Percentiles rank a stretch among this genome's conserved stretches.
Conservation (phyloP, 179 eudicot species). For the Silene vulgaris region DNA sequence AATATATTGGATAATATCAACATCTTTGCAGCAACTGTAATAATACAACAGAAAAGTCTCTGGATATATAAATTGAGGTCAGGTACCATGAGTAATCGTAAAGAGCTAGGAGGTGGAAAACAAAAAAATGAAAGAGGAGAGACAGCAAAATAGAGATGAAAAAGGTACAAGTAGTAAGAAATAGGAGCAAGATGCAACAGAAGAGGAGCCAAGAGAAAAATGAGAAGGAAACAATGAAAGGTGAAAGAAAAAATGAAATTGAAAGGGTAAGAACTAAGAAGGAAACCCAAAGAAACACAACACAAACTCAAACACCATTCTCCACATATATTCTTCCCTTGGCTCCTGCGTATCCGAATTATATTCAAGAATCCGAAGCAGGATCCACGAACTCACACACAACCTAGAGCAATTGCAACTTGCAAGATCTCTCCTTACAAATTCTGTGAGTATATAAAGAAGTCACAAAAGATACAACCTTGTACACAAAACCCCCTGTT, state of each 20-base stretch:
- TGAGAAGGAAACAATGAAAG: not conserved
- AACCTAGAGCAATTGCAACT: too few relatives aligned
- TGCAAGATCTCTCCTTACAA: too few relatives aligned
- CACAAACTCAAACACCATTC: too few relatives aligned
- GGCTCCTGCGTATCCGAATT: too few relatives aligned
- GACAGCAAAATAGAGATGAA: not conserved
- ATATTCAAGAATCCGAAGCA: too few relatives aligned
- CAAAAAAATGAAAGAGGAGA: not conserved
- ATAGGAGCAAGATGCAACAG: not conserved
- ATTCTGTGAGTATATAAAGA: too few relatives aligned
- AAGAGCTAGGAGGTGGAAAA: not conserved
- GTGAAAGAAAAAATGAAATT: not conserved
- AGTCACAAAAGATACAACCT: too few relatives aligned
- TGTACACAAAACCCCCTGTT: too few relatives aligned
- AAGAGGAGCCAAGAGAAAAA: not conserved
- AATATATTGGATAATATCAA: slow-evolving; percentile 7
- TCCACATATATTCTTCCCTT: too few relatives aligned
- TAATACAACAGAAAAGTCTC: not conserved
- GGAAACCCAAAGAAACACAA: too few relatives aligned
- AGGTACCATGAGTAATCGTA: not conserved
- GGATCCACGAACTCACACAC: too few relatives aligned
- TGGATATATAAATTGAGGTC: not conserved
- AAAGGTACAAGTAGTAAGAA: not conserved
- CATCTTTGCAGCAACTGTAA: not conserved
- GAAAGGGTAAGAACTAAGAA: not conserved